Conservation (phyloP, 805 yeast genomes). For the Debaryomyces prosopidis region DNA sequence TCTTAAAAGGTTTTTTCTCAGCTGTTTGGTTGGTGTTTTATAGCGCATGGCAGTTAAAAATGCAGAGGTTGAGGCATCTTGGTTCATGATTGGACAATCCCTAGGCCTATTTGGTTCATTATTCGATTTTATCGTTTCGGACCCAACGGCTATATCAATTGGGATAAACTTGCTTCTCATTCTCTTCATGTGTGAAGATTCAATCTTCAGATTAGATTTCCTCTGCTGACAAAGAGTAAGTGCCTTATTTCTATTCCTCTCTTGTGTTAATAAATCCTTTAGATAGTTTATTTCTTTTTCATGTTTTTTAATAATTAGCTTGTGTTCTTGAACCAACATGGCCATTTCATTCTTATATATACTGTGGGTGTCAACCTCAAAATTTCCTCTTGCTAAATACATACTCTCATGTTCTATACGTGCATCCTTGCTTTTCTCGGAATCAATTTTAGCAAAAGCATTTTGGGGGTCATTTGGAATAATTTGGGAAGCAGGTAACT, state of each 20-base stretch:
- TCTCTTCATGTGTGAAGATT: not conserved
- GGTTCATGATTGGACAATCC: too few species aligned
- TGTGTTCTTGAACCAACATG: constrained; percentile 21
- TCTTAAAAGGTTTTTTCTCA: too few species aligned
- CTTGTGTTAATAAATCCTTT: constrained; percentile 21
- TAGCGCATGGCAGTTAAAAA: too few species aligned
- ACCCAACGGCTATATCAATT: constrained; percentile 4
- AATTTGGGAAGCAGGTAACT: too few species aligned
- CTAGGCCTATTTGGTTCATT: too few species aligned
- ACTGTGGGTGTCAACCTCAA: not conserved
- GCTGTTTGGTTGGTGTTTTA: too few species aligned
- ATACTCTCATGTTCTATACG: too few species aligned
- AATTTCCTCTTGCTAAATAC: not conserved
- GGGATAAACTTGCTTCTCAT: constrained; percentile 19
- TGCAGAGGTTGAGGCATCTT: too few species aligned
- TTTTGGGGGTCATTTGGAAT: too few species aligned
- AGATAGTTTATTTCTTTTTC: constrained; percentile 25
- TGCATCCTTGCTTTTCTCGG: too few species aligned
- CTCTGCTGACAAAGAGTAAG: constrained; percentile 8
- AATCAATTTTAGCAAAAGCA: too few species aligned
- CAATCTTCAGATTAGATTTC: not conserved
- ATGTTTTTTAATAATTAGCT: constrained; percentile 20
- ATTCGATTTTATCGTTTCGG: too few species aligned
- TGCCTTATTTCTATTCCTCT: constrained; percentile 17
- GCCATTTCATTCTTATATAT: constrained; percentile 23